phyloP scores from a whole-genome alignment of 257 asterid species.

The Solanum boliviense region DNA sequence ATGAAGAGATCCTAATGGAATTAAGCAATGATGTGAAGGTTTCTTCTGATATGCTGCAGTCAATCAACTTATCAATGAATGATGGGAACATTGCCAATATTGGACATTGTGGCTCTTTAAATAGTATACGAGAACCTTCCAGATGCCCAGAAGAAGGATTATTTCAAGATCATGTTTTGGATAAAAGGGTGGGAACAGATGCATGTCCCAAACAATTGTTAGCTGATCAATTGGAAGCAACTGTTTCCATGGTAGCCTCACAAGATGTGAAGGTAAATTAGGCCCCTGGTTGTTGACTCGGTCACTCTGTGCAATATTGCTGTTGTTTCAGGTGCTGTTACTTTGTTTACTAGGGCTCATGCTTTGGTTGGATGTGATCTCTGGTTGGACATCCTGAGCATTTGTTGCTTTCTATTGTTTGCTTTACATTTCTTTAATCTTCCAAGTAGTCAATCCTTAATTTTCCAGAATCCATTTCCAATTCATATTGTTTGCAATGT shows the following conservation, averaged over 20 bases:
- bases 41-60: conserved; percentile 14
- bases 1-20: conserved; percentile 33
- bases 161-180: conserved; percentile 24
- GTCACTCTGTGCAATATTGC: not conserved
- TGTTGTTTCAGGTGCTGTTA: not conserved
- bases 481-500: not conserved
- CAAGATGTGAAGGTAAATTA: conserved; percentile 50
- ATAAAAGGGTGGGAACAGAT: conserved; percentile 22
- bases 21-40: conserved; percentile 22
- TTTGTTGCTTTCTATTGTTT: not conserved
- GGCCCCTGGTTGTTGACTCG: not conserved
- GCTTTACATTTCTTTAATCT: not conserved
- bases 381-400: not conserved
- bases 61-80: conserved; percentile 19
- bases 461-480: not conserved
- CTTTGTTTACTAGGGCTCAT: not conserved
- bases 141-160: conserved; percentile 21
- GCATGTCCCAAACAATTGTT: conserved; percentile 8
- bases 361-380: not conserved
- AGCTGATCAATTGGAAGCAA: conserved; percentile 24
- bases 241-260: conserved; percentile 22
- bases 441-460: not conserved
- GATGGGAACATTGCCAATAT: conserved; percentile 21
- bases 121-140: conserved; percentile 17
- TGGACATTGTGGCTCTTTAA: conserved; percentile 22